Percentiles rank a stretch among this genome's conserved stretches.
Conservation (phyloP, 2,329 filamentous ascomycete genomes). For the Claviceps monticola region DNA sequence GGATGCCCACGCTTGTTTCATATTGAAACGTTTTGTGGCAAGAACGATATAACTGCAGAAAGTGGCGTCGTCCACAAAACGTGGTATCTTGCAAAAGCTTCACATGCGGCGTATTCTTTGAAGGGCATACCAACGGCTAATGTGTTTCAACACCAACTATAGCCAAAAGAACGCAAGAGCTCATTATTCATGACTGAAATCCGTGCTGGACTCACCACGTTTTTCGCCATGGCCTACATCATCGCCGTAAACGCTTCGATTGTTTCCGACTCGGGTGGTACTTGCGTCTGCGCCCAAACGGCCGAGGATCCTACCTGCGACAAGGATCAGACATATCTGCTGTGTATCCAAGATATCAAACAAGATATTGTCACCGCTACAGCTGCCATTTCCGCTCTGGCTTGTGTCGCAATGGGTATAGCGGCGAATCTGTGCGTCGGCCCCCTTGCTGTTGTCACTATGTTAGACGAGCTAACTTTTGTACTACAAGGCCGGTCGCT, state of each 20-base stretch:
- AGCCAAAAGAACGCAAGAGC: conserved; percentile 59
- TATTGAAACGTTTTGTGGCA: not conserved
- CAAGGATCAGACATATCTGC: conserved; percentile 41
- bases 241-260: conserved; percentile 40
- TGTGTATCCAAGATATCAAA: conserved; percentile 52
- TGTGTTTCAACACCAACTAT: not conserved
- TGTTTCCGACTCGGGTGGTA: conserved; percentile 54
- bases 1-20: not conserved
- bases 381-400: conserved; percentile 65
- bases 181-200: conserved; percentile 74
- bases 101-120: not conserved
- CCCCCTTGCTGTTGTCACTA: not conserved
- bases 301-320: conserved; percentile 38
- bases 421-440: conserved; percentile 55
- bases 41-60: not conserved
- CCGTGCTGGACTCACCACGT: conserved; percentile 68
- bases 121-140: not conserved
- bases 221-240: conserved; percentile 50
- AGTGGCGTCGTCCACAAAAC: not conserved
- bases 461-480: conserved; percentile 3
- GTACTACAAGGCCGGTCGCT: conserved; percentile 18
- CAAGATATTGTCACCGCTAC: conserved; percentile 75
- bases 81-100: not conserved
- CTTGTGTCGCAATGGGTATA: conserved; percentile 72
- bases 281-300: conserved; percentile 54